These are phyloP conservation scores for Naumovozyma baii DNA, from an alignment of 805 yeast species.

Conservation along the genomic window DNA sequence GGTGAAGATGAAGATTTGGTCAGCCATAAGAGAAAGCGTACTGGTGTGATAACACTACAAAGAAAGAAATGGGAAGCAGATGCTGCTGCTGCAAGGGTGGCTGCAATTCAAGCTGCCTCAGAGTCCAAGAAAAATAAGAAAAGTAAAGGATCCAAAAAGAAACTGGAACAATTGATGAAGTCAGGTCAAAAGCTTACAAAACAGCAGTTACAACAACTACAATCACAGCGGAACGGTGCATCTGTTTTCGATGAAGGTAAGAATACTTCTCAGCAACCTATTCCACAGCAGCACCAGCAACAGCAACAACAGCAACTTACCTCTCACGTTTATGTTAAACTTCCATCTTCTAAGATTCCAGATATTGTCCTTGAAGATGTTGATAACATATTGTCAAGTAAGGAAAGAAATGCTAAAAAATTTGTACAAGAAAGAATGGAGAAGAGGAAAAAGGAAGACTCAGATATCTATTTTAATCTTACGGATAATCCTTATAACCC, in stretches of 20 bases:
- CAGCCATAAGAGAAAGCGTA: constrained; percentile 58
- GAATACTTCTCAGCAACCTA: constrained; percentile 2
- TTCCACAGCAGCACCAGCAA: constrained; percentile 12
- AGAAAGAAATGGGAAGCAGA: constrained; percentile 10
- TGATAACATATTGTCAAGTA: constrained; percentile 60
- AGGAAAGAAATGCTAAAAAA: constrained; percentile 64
- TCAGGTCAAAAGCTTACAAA: constrained; percentile 18
- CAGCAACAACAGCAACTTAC: constrained; percentile 17
- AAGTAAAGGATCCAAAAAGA: constrained; percentile 15
- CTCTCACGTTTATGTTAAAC: constrained; percentile 69
- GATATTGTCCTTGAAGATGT: constrained; percentile 84
- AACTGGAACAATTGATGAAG: constrained; percentile 14
- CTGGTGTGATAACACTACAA: constrained; percentile 15
- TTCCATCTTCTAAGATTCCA: constrained; percentile 87
- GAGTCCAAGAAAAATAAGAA: constrained; percentile 10
- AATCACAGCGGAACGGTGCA: constrained; percentile 9
- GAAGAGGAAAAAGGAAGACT: constrained; percentile 55
- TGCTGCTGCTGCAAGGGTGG: constrained; percentile 3
- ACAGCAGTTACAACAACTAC: constrained; percentile 16
- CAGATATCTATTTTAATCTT: constrained; percentile 68
- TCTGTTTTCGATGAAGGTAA: constrained; percentile 3
- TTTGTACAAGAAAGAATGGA: constrained; percentile 81
- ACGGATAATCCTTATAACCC: constrained; percentile 86
- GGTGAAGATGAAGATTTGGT: constrained; percentile 81
- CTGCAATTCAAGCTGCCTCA: constrained; percentile 11